Evolutionary conservation across 371 early-diverging fungal genomes (phyloP).

Genomic region (Mortierella sp.): DNA sequence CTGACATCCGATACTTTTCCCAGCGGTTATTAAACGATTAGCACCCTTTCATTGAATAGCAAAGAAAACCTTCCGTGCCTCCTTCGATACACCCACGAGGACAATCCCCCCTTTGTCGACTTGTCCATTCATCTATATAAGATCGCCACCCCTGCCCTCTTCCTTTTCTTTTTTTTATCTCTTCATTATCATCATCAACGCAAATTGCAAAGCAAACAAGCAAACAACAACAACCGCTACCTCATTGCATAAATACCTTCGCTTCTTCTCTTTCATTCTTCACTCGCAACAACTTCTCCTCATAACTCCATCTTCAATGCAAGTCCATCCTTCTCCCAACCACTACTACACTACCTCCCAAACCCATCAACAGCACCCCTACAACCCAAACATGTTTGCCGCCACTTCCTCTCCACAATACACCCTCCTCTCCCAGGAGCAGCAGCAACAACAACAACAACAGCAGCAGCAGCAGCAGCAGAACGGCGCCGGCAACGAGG

Average conservation of each 20-base stretch:
- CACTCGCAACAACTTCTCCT: background rate
- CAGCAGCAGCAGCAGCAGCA: slow-evolving; percentile 18
- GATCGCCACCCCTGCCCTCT: background rate
- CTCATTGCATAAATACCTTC: background rate
- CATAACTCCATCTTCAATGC: slow-evolving; percentile 22
- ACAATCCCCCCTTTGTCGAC: slow-evolving; percentile 2
- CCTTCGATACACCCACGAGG: slow-evolving; percentile 1
- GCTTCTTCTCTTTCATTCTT: slow-evolving; percentile 5
- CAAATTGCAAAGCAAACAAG: slow-evolving; percentile 8
- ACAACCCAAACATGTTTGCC: slow-evolving; percentile 54
- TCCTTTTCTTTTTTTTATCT: slow-evolving; percentile 17
- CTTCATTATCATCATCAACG: slow-evolving; percentile 18
- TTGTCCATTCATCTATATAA: slow-evolving; percentile 23
- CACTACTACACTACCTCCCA: slow-evolving; percentile 24
- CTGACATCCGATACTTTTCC: slow-evolving; percentile 2
- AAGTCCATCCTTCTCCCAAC: slow-evolving; percentile 33
- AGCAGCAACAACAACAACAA: slow-evolving; percentile 27
- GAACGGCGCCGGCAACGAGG: slow-evolving; percentile 23
- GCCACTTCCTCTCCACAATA: slow-evolving; percentile 34
- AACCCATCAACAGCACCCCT: slow-evolving; percentile 29
- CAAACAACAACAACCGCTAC: background rate
- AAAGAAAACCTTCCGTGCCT: background rate
- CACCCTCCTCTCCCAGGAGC: slow-evolving; percentile 18
- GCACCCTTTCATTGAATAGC: background rate
- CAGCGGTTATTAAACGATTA: slow-evolving; percentile 6